phyloP scores from a whole-genome alignment of 192 early-diverging fungal genomes.

The Entrophospora sp. region DNA sequence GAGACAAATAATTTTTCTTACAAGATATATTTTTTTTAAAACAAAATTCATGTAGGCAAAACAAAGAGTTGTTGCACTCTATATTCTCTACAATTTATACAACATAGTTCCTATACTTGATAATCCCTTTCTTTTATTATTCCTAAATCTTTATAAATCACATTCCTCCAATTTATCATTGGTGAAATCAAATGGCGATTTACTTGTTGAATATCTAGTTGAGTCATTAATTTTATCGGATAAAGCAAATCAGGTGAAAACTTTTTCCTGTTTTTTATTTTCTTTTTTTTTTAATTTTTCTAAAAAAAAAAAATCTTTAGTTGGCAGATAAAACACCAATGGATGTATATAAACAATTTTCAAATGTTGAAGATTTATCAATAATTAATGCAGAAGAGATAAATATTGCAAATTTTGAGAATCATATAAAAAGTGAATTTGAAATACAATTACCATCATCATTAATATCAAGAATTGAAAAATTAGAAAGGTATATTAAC shows the following conservation, averaged over 20 bases:
- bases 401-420: conserved; percentile 7
- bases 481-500: neutral
- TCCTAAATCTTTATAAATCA: conserved; percentile 13
- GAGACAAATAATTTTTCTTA: no score
- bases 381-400: neutral
- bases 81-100: conserved; percentile 16
- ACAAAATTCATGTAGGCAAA: conserved; percentile 4
- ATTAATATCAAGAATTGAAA: neutral
- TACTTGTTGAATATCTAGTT: conserved; percentile 18
- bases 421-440: conserved; percentile 16
- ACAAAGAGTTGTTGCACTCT: conserved; percentile 9
- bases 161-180: conserved; percentile 4
- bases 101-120: conserved; percentile 14
- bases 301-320: neutral
- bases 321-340: conserved; percentile 4
- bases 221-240: conserved; percentile 7
- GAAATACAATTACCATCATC: neutral
- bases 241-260: conserved; percentile 6
- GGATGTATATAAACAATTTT: conserved; percentile 2
- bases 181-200: conserved; percentile 5
- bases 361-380: neutral
- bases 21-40: neutral
- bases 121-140: conserved; percentile 16
- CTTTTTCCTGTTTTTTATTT: neutral
- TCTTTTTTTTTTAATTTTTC: neutral